Evolutionary conservation across 2,329 filamentous ascomycete species (phyloP).

Genomic region (Cryphonectria parasitica): DNA sequence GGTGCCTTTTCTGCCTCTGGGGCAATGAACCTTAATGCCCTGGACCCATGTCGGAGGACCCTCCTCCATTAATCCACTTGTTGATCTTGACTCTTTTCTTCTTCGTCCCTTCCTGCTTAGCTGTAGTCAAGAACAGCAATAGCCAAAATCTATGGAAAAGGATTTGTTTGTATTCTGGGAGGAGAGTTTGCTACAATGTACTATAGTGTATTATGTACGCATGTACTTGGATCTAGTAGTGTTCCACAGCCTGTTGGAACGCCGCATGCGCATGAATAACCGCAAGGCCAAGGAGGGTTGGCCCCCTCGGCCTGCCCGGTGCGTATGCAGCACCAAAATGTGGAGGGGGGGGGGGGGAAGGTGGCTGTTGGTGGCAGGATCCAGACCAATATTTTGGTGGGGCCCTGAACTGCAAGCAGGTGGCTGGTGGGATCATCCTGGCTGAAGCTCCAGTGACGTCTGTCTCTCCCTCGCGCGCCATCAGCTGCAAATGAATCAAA

Average conservation of each 20-base stretch:
- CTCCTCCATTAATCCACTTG: background rate
- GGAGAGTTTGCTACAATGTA: background rate
- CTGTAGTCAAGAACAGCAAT: background rate
- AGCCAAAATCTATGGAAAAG: background rate
- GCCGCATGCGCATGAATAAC: background rate
- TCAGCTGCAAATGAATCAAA: background rate
- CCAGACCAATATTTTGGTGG: background rate
- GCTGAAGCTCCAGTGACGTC: background rate
- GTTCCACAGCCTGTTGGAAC: background rate
- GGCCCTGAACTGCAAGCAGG: background rate
- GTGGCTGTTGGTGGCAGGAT: background rate
- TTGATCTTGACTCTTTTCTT: background rate
- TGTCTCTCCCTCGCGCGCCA: background rate
- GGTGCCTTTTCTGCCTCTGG: background rate
- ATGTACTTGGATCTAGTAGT: background rate
- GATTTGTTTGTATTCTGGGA: background rate
- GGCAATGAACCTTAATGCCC: background rate
- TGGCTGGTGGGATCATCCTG: slow-evolving; percentile 3
- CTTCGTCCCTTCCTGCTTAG: too few relatives aligned
- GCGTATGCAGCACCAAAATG: background rate
- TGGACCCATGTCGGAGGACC: background rate
- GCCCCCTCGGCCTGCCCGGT: background rate
- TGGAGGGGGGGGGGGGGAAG: too few relatives aligned
- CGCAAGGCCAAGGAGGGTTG: background rate
- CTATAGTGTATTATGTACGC: background rate